Evolutionary conservation across 164 flowering plant species (phyloP).

Genomic region (Annona squamosa): DNA sequence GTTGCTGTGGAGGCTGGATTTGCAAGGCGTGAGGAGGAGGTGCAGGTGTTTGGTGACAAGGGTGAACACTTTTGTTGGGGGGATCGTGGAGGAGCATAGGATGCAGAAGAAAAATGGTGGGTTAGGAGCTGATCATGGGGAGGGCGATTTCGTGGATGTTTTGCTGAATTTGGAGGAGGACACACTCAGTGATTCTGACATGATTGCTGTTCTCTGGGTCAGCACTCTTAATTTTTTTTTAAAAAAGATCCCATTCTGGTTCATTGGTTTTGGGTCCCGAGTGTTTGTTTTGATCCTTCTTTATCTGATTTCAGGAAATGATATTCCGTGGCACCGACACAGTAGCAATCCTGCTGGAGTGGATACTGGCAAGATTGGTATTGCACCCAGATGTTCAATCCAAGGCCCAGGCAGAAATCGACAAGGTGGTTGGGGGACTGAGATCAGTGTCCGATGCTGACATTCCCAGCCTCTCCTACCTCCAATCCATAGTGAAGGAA

Average conservation of each 20-base stretch:
- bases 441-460: constrained; percentile 21
- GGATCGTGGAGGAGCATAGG: constrained; percentile 34
- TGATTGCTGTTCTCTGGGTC: constrained; percentile 92
- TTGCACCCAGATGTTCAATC: constrained; percentile 27
- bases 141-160: constrained; percentile 26
- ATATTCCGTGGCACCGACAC: constrained; percentile 36
- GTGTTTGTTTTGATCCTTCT: not conserved
- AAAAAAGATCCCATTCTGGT: too few species aligned
- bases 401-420: constrained; percentile 27
- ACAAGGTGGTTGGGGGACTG: constrained; percentile 6
- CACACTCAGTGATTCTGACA: constrained; percentile 57
- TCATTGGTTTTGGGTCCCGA: not conserved
- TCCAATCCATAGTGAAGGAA: constrained; percentile 27
- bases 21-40: constrained; percentile 31
- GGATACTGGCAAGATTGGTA: constrained; percentile 35
- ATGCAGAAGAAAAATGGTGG: constrained; percentile 5
- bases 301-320: constrained; percentile 25
- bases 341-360: constrained; percentile 31
- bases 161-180: constrained; percentile 33
- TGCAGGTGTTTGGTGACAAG: constrained; percentile 18
- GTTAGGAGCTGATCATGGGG: constrained; percentile 1
- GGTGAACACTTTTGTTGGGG: constrained; percentile 33
- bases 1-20: constrained; percentile 29
- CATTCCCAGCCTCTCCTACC: constrained; percentile 23
- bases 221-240: not conserved